Conservation (phyloP, 495 filamentous ascomycete species). For the Penicillium canescens region DNA sequence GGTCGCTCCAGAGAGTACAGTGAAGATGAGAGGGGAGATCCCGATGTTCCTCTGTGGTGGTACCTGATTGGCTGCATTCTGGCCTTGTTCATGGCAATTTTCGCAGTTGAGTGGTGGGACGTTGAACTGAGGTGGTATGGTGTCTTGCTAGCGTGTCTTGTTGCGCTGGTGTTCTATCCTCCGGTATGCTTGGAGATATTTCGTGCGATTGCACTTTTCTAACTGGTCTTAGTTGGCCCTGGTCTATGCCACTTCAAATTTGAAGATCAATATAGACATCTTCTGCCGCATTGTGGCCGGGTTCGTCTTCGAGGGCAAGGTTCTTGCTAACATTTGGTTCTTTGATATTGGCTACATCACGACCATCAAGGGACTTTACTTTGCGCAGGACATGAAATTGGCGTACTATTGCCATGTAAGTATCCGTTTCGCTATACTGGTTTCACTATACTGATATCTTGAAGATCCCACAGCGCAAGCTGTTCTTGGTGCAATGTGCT, state of each 20-base stretch:
- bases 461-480: slow-evolving; percentile 64
- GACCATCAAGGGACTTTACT: slow-evolving; percentile 81
- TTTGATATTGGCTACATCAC: slow-evolving; percentile 72
- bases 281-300: slow-evolving; percentile 78
- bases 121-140: slow-evolving; percentile 66
- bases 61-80: slow-evolving; percentile 67
- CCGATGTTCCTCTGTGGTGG: slow-evolving; percentile 77
- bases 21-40: slow-evolving; percentile 39
- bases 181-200: slow-evolving; percentile 10
- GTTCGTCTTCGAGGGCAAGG: slow-evolving; percentile 73
- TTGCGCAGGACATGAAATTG: slow-evolving; percentile 82
- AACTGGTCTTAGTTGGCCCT: slow-evolving; percentile 79
- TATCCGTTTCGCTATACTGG: not conserved
- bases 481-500: slow-evolving; percentile 72
- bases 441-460: not conserved
- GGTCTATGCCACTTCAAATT: slow-evolving; percentile 84
- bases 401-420: slow-evolving; percentile 78
- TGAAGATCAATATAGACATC: slow-evolving; percentile 77
- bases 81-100: slow-evolving; percentile 74
- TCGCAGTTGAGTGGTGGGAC: slow-evolving; percentile 77
- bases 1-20: slow-evolving; percentile 56
- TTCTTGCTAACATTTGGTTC: slow-evolving; percentile 88
- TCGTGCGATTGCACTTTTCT: slow-evolving; percentile 17
- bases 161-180: slow-evolving; percentile 58
- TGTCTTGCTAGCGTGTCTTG: slow-evolving; percentile 69